phyloP scores from a whole-genome alignment of 2,329 filamentous ascomycete genomes.

The Penicillium sp. region DNA sequence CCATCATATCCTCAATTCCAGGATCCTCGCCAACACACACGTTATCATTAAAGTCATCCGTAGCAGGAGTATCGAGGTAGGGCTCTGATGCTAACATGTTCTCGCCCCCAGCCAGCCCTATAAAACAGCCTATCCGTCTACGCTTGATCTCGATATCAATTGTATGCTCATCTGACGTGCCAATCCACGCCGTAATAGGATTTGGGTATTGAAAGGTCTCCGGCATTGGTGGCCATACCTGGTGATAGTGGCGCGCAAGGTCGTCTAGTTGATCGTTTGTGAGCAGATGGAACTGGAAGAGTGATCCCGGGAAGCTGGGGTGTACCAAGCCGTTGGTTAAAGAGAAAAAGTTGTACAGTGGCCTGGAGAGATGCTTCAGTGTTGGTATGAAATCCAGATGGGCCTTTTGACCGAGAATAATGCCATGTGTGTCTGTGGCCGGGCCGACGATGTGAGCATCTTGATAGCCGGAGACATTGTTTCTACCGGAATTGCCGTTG shows the following conservation, averaged over 20 bases:
- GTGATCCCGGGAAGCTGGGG: conserved; percentile 34
- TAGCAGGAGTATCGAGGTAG: conserved; percentile 4
- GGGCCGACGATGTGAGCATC: too few relatives aligned
- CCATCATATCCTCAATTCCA: conserved; percentile 3
- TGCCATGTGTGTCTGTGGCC: background rate
- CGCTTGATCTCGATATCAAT: conserved; percentile 36
- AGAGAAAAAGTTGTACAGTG: conserved; percentile 25
- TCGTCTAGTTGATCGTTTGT: conserved; percentile 37
- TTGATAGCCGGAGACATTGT: too few relatives aligned
- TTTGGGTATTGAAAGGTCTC: conserved; percentile 34
- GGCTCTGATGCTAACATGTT: conserved; percentile 16
- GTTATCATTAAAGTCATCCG: background rate
- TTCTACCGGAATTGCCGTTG: too few relatives aligned
- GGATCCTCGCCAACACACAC: background rate
- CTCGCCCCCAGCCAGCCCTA: conserved; percentile 38
- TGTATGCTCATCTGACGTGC: conserved; percentile 15
- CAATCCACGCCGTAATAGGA: conserved; percentile 28
- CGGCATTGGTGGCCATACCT: conserved; percentile 32
- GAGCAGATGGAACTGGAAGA: conserved; percentile 40
- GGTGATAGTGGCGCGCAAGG: conserved; percentile 42
- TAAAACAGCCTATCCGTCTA: conserved; percentile 40
- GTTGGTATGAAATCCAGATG: background rate
- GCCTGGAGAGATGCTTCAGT: background rate
- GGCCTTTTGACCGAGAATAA: background rate
- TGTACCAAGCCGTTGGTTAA: conserved; percentile 32